Percentiles rank a stretch among this genome's conserved stretches.
Conservation (phyloP, 192 early-diverging fungal species). For the Podila verticillata region DNA sequence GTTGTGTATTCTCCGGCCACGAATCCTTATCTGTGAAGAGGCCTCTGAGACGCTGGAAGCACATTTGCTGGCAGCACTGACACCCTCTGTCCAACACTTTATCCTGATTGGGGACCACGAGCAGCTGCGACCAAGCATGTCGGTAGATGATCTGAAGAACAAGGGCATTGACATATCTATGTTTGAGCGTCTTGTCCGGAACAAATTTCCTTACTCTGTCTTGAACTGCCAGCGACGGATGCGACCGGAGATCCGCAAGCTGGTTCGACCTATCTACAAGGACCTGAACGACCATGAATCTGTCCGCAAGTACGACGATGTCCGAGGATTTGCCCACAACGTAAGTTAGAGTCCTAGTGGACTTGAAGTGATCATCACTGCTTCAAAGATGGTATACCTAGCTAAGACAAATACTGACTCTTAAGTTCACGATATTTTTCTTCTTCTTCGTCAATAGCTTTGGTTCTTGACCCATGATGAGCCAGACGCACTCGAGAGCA, state of each 20-base stretch:
- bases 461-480: conserved; percentile 62
- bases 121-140: conserved; percentile 63
- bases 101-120: conserved; percentile 70
- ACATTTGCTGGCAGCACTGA: conserved; percentile 60
- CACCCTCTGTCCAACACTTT: conserved; percentile 58
- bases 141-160: conserved; percentile 56
- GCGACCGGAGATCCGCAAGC: conserved; percentile 61
- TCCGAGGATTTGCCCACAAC: conserved; percentile 59
- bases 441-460: conserved; percentile 6
- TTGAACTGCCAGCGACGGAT: conserved; percentile 65
- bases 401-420: background rate
- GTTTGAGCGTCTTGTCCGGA: conserved; percentile 62
- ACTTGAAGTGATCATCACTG: background rate
- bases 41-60: conserved; percentile 67
- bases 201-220: conserved; percentile 52
- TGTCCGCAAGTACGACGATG: conserved; percentile 44
- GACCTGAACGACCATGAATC: conserved; percentile 55
- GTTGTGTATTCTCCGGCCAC: conserved; percentile 53
- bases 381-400: background rate
- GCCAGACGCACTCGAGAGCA: conserved; percentile 23
- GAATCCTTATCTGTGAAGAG: conserved; percentile 66
- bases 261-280: conserved; percentile 61
- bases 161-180: conserved; percentile 58
- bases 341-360: conserved; percentile 12
- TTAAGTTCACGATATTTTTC: background rate